Conservation (phyloP, 2,329 filamentous ascomycete species). For the Aspergillus transmontanensis region DNA sequence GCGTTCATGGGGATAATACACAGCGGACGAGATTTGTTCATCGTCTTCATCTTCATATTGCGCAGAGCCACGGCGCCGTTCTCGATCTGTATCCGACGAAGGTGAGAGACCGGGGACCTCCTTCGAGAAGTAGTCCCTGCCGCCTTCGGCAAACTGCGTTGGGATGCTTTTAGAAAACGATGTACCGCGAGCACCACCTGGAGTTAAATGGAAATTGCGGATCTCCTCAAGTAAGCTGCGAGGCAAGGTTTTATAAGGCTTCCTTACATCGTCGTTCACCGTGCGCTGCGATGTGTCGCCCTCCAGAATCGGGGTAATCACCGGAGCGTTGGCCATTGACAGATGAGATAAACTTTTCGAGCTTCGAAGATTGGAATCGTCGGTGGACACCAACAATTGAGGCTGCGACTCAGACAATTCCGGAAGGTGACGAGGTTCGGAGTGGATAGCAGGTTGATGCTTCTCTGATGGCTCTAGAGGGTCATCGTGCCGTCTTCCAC, state of each 20-base stretch:
- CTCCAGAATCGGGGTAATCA: constrained; percentile 21
- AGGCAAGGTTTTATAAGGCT: constrained; percentile 45
- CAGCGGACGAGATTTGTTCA: constrained; percentile 66
- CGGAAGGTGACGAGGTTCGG: constrained; percentile 16
- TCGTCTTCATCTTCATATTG: constrained; percentile 59
- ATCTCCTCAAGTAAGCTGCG: constrained; percentile 59
- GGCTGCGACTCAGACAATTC: constrained; percentile 18
- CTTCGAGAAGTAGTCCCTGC: constrained; percentile 31
- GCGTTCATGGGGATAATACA: constrained; percentile 66
- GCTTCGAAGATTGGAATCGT: constrained; percentile 24
- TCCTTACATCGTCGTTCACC: constrained; percentile 26
- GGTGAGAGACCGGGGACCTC: constrained; percentile 23
- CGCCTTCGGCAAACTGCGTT: constrained; percentile 38
- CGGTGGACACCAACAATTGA: constrained; percentile 3
- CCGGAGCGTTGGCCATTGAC: constrained; percentile 25
- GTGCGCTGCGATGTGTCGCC: constrained; percentile 11
- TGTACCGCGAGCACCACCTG: constrained; percentile 47
- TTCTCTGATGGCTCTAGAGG: constrained; percentile 19
- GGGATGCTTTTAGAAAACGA: constrained; percentile 49
- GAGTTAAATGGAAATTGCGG: constrained; percentile 56
- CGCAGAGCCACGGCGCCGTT: constrained; percentile 23
- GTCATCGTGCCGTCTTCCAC: constrained; percentile 40
- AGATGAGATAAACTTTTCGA: constrained; percentile 33
- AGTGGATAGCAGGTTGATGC: constrained; percentile 12
- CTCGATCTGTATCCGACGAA: constrained; percentile 25